A percentile compares a stretch with the other conserved stretches of the same genome.
These are phyloP conservation scores for Erucastrum elatum DNA, from an alignment of 345 rosid genomes.

Conservation along the genomic window DNA sequence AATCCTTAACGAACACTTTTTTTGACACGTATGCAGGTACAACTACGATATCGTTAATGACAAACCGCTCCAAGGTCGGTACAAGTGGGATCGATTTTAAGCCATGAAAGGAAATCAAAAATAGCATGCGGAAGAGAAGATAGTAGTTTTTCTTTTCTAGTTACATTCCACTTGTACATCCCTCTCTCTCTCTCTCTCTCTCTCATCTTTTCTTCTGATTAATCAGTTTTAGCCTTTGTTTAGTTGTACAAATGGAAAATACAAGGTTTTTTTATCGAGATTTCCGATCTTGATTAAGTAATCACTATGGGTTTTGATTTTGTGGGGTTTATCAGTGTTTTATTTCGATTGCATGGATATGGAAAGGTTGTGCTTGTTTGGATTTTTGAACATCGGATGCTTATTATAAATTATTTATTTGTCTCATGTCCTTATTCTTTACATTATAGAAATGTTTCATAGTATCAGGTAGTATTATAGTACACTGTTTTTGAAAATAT, in stretches of 20 bases:
- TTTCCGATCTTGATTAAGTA: constrained; percentile 16
- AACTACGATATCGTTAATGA: constrained; percentile 70
- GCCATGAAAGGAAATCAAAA: constrained; percentile 13
- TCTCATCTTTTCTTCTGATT: too few relatives aligned
- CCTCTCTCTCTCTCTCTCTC: background rate
- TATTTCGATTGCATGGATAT: background rate
- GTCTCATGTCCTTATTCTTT: constrained; percentile 10
- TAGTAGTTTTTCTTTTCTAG: background rate
- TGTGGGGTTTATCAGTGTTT: background rate
- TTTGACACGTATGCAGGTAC: constrained; percentile 55
- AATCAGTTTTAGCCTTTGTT: background rate
- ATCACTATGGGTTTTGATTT: background rate
- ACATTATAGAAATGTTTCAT: constrained; percentile 10
- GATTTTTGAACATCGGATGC: constrained; percentile 31
- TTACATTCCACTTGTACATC: constrained; percentile 32
- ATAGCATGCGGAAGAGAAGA: background rate
- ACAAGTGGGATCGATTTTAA: constrained; percentile 60
- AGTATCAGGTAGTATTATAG: constrained; percentile 15
- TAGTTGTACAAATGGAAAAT: constrained; percentile 11
- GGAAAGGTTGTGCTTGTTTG: constrained; percentile 22
- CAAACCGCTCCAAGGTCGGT: constrained; percentile 65
- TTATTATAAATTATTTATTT: constrained; percentile 4
- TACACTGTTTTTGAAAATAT: constrained; percentile 5
- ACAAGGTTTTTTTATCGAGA: background rate
- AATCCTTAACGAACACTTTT: constrained; percentile 44